These are phyloP conservation scores for Penicillium salamii DNA, from an alignment of 495 filamentous ascomycete genomes.

Conservation along the genomic window DNA sequence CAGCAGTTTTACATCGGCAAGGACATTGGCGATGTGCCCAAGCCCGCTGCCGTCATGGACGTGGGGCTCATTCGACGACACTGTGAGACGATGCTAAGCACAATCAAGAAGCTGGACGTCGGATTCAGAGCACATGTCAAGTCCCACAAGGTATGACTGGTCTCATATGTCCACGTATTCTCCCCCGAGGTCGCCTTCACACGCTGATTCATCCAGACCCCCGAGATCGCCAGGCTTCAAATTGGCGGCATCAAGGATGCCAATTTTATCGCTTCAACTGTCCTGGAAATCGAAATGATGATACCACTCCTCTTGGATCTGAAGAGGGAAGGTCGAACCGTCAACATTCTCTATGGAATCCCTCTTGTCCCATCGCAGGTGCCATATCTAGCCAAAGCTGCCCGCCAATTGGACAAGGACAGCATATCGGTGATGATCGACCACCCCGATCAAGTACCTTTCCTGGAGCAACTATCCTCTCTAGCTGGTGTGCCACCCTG, in stretches of 20 bases:
- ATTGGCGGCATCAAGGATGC: constrained; percentile 55
- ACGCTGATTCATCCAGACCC: constrained; percentile 49
- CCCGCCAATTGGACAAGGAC: constrained; percentile 44
- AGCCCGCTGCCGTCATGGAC: constrained; percentile 71
- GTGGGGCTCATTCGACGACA: constrained; percentile 63
- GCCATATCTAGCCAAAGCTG: constrained; percentile 53
- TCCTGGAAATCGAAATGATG: constrained; percentile 71
- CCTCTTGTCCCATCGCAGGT: constrained; percentile 64
- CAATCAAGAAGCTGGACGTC: constrained; percentile 55
- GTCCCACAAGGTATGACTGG: constrained; percentile 68
- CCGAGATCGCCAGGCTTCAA: constrained; percentile 71
- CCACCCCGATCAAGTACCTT: constrained; percentile 58
- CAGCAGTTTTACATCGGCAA: constrained; percentile 57
- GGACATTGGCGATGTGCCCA: constrained; percentile 56
- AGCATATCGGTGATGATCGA: constrained; percentile 71
- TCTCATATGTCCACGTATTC: not conserved
- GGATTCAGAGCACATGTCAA: constrained; percentile 82
- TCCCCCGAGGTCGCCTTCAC: not conserved
- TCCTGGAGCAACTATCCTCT: constrained; percentile 36
- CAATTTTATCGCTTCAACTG: constrained; percentile 74
- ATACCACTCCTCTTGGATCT: constrained; percentile 60
- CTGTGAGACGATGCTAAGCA: constrained; percentile 70
- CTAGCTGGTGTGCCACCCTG: constrained; percentile 41
- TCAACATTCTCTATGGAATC: constrained; percentile 75
- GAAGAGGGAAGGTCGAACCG: constrained; percentile 41